Percentiles rank a stretch among this genome's conserved stretches.
Evolutionary conservation across 2,329 filamentous ascomycete genomes (phyloP).

Genomic region (Hypoxylon rubiginosum): DNA sequence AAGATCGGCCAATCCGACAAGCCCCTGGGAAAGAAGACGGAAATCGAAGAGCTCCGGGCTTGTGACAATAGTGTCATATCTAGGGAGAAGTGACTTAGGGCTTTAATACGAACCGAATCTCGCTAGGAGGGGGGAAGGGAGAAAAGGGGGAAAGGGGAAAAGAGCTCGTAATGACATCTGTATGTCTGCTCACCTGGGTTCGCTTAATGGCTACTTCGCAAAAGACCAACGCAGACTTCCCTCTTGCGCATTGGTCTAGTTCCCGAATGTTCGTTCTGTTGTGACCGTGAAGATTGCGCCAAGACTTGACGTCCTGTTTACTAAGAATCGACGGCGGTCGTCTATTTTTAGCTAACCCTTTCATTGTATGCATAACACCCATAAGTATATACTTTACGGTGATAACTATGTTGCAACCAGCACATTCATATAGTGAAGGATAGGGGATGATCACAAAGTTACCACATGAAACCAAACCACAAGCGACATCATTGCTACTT

Average conservation of each 20-base stretch:
- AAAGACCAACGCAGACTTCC: slow-evolving; percentile 16
- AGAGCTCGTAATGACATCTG: neutral
- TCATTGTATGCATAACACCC: slow-evolving; percentile 2
- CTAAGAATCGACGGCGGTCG: slow-evolving; percentile 30
- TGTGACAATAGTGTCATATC: neutral
- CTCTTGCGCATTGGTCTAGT: slow-evolving; percentile 1
- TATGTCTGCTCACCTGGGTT: neutral
- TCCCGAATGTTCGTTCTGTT: slow-evolving; percentile 15
- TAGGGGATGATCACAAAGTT: neutral
- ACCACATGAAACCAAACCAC: neutral
- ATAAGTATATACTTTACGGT: neutral
- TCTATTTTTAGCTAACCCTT: slow-evolving; percentile 37
- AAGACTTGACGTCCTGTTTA: slow-evolving; percentile 31
- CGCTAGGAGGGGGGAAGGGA: too few species aligned
- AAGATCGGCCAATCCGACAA: slow-evolving; percentile 21
- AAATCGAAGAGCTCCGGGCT: slow-evolving; percentile 10
- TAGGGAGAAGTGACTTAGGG: neutral
- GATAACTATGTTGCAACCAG: neutral
- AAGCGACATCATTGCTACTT: neutral
- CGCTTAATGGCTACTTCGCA: slow-evolving; percentile 1
- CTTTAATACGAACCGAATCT: neutral
- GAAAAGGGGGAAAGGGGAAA: neutral
- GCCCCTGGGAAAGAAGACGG: slow-evolving; percentile 6
- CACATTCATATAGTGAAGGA: neutral
- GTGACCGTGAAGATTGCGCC: slow-evolving; percentile 29